phyloP scores from a whole-genome alignment of 306 rosid genomes.

The Quercus wislizeni region DNA sequence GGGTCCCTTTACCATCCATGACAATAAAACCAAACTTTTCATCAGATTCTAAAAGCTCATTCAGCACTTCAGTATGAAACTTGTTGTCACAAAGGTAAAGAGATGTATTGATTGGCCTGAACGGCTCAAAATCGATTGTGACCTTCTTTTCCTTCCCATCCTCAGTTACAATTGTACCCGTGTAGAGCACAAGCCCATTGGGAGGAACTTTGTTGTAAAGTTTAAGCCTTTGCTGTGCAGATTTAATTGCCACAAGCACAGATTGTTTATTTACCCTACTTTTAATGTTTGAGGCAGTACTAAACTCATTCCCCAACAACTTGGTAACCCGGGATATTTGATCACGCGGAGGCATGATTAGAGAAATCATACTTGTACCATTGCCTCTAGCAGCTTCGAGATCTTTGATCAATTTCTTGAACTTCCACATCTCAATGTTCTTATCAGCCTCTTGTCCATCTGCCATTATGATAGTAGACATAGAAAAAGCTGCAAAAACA shows the following conservation, averaged over 20 bases:
- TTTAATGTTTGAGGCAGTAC: slow-evolving; percentile 92
- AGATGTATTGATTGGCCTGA: too few relatives aligned
- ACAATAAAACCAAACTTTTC: too few relatives aligned
- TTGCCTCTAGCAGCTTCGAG: slow-evolving; percentile 88
- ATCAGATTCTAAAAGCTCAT: too few relatives aligned
- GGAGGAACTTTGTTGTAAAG: slow-evolving; percentile 88
- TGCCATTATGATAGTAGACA: slow-evolving; percentile 37
- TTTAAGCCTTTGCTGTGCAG: slow-evolving; percentile 89
- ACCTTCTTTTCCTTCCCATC: too few relatives aligned
- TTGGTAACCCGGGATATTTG: slow-evolving; percentile 79
- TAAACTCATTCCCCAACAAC: slow-evolving; percentile 93
- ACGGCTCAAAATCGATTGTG: too few relatives aligned
- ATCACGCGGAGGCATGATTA: slow-evolving; percentile 23
- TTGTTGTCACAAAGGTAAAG: too few relatives aligned
- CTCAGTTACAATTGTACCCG: too few relatives aligned
- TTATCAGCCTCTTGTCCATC: slow-evolving; percentile 83
- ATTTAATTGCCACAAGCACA: slow-evolving; percentile 80
- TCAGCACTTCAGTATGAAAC: too few relatives aligned
- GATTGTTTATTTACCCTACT: slow-evolving; percentile 89
- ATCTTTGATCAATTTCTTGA: slow-evolving; percentile 82
- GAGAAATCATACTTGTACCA: slow-evolving; percentile 94
- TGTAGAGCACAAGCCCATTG: slow-evolving; percentile 20
- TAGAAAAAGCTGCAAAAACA: neutral
- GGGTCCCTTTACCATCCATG: slow-evolving; percentile 92
- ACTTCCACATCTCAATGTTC: slow-evolving; percentile 93